Evolutionary conservation across 164 flowering plant species (phyloP).

Genomic region (Hamamelis virginiana): DNA sequence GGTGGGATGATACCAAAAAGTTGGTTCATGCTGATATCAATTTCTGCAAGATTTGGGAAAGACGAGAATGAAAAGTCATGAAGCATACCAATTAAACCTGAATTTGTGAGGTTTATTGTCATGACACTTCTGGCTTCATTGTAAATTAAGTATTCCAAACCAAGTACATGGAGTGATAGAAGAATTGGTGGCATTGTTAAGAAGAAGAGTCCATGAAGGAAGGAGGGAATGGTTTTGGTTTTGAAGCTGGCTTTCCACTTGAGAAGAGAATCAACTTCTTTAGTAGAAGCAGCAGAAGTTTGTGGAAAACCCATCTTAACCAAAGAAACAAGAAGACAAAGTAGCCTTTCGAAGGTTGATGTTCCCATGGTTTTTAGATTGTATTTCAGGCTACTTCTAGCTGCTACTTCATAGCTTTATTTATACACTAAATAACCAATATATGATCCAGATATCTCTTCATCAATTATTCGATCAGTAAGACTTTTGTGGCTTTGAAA

Average conservation of each 20-base stretch:
- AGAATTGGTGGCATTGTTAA: neutral
- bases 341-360: neutral
- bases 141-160: neutral
- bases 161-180: neutral
- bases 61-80: constrained; percentile 3
- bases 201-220: neutral
- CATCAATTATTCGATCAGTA: too few species aligned
- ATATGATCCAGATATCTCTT: too few species aligned
- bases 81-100: constrained; percentile 14
- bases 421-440: too few species aligned
- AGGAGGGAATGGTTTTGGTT: neutral
- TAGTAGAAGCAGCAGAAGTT: neutral
- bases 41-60: neutral
- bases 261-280: neutral
- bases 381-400: too few species aligned
- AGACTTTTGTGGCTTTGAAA: too few species aligned
- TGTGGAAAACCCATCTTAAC: neutral
- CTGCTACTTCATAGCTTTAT: too few species aligned
- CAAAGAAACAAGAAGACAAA: neutral
- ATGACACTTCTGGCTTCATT: neutral
- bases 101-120: constrained; percentile 14
- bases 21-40: constrained; percentile 4
- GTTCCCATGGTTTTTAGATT: neutral
- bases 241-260: neutral
- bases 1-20: constrained; percentile 25